These are phyloP conservation scores for Naganishia antarctica DNA, from an alignment of 768 basidiomycete genomes.

Conservation along the genomic window DNA sequence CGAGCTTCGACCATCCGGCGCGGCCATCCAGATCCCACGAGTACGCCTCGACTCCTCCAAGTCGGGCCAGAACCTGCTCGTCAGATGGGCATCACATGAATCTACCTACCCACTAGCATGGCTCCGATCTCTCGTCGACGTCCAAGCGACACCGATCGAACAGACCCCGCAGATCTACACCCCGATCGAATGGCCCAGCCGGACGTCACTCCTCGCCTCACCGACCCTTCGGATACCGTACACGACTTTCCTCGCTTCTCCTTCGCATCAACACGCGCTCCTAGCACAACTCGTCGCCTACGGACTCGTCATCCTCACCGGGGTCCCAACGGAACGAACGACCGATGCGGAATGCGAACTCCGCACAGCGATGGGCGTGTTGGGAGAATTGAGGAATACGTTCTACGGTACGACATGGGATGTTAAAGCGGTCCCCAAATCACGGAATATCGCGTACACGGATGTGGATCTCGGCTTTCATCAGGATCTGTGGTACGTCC, in stretches of 20 bases:
- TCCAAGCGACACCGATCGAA: constrained; percentile 6
- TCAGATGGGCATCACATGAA: constrained; percentile 53
- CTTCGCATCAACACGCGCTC: constrained; percentile 55
- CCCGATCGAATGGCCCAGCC: constrained; percentile 60
- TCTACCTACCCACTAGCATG: constrained; percentile 28
- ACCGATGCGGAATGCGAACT: constrained; percentile 63
- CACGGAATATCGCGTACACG: constrained; percentile 91
- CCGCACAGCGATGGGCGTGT: constrained; percentile 58
- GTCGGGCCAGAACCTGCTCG: constrained; percentile 53
- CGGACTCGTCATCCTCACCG: constrained; percentile 68
- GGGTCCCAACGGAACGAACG: constrained; percentile 64
- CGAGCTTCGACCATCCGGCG: constrained; percentile 62
- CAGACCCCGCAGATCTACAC: constrained; percentile 47
- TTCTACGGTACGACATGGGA: constrained; percentile 90
- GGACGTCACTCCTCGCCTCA: constrained; percentile 45
- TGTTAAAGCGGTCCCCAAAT: constrained; percentile 66
- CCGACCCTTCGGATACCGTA: constrained; percentile 60
- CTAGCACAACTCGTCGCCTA: constrained; percentile 67
- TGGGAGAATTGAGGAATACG: constrained; percentile 74
- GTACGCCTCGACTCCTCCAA: constrained; percentile 46
- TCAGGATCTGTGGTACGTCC: constrained; percentile 79
- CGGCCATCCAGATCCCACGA: constrained; percentile 52
- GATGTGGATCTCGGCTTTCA: constrained; percentile 80
- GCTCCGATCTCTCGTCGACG: constrained; percentile 21
- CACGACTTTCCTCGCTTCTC: constrained; percentile 51